Evolutionary conservation across 441 rosid genomes (phyloP), one percentile per base, ranked within the genome.

Genomic region (Dalechampia spathulata): DNA sequence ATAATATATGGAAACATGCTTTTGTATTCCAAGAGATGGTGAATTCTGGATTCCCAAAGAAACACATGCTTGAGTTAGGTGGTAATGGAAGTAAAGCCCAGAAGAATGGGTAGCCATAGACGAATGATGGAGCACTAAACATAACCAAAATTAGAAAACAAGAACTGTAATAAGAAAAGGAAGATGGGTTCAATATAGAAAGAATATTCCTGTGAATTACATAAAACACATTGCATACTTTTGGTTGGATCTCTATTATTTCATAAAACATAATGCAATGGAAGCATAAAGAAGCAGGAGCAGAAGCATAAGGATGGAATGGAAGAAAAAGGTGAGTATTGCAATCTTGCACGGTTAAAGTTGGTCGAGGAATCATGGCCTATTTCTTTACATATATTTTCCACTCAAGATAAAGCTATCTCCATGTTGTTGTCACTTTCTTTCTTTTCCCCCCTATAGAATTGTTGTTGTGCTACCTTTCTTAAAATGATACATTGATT

Each of bases 271-370:
- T 41, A 39, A 55, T 55, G 25, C 41, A n/a, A 21, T 19, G n/a
- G 6, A 0, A 27, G 40, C 21, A 41, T 22, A 42, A 55, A 19
- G 28, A 2, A 15, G 16, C 4, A 10, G 13, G 27, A 40, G 57
- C n/a, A n/a, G n/a, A n/a, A n/a, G n/a, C n/a, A n/a, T n/a, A n/a
- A n/a, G n/a, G n/a, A n/a, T n/a, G n/a, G n/a, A n/a, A n/a, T n/a
- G n/a, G 34, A 8, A 30, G 34, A 30, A 30, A 53, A 38, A 39
- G 58, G 58, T 54, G 3, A n/a, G 4, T 11, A 27, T 25, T 23
- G 58, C 58, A 54, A 54, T 54, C 47, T 38, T 54, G 36, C 60
- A 28, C 10, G 28, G 28, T 43, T 17, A 55, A 55, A 41, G 38
- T 42, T 42, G 48, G 38, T 27, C 15, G 19, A 43, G 60, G 41